Evolutionary conservation across 805 yeast genomes (phyloP).

Genomic region (Candida sithepensis): DNA sequence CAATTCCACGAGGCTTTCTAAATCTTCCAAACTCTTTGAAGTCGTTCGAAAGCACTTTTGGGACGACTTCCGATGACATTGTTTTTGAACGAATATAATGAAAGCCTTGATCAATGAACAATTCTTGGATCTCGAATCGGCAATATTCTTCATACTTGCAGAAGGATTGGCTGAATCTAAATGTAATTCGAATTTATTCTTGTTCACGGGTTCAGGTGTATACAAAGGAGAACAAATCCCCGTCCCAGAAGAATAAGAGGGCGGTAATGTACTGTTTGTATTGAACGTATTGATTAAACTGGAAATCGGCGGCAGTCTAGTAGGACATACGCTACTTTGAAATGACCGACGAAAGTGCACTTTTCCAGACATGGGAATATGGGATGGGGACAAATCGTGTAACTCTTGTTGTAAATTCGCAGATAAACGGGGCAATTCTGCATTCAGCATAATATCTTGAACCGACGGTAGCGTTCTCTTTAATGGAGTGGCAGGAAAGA

Average conservation of each 20-base stretch:
- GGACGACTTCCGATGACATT: not conserved
- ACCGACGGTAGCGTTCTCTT: not conserved
- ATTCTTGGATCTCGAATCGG: no score
- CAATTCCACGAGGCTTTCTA: not conserved
- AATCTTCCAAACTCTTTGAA: not conserved
- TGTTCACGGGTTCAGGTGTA: no score
- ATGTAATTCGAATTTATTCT: no score
- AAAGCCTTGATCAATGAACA: not conserved
- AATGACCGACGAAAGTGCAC: no score
- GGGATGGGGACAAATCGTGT: not conserved
- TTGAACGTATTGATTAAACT: not conserved
- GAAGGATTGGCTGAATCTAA: not conserved
- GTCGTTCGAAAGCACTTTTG: no score
- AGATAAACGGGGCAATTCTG: not conserved
- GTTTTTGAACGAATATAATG: not conserved
- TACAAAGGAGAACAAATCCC: no score
- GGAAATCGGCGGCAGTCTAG: not conserved
- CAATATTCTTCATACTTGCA: not conserved
- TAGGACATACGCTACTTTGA: no score
- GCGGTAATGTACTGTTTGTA: not conserved
- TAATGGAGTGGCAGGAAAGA: not conserved
- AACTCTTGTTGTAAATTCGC: not conserved
- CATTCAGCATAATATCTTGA: not conserved
- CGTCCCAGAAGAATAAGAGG: not conserved
- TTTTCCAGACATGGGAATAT: not conserved